Conservation (phyloP, 495 filamentous ascomycete genomes). For the Hypoxylon perforatum region DNA sequence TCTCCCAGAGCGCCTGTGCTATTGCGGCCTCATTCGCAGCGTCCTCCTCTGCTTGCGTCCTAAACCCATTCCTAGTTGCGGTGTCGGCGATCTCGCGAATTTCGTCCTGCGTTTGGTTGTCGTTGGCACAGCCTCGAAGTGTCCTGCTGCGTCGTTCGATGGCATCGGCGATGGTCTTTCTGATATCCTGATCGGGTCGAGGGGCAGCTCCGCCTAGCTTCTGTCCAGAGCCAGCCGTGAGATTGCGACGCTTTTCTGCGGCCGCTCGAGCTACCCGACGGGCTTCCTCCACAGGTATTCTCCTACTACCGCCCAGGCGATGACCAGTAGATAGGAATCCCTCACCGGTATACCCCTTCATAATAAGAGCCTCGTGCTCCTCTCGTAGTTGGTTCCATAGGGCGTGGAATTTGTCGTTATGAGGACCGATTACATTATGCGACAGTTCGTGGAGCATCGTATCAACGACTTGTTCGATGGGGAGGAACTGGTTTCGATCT, state of each 20-base stretch:
- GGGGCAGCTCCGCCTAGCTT: slow-evolving; percentile 74
- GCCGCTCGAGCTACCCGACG: slow-evolving; percentile 77
- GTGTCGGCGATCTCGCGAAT: slow-evolving; percentile 71
- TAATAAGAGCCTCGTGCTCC: slow-evolving; percentile 77
- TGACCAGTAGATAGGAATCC: slow-evolving; percentile 83
- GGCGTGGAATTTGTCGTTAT: slow-evolving; percentile 83
- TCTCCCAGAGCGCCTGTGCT: slow-evolving; percentile 83
- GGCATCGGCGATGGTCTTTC: slow-evolving; percentile 78
- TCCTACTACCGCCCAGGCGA: slow-evolving; percentile 73
- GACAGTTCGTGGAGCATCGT: slow-evolving; percentile 97
- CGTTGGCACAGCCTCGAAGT: slow-evolving; percentile 78
- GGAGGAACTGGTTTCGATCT: slow-evolving; percentile 82
- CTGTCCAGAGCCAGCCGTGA: slow-evolving; percentile 73
- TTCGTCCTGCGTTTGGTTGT: slow-evolving; percentile 67
- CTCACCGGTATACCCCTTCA: slow-evolving; percentile 92
- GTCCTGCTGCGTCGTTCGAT: slow-evolving; percentile 73
- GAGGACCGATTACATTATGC: slow-evolving; percentile 87
- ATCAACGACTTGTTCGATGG: slow-evolving; percentile 81
- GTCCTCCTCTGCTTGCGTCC: slow-evolving; percentile 87
- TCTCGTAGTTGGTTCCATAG: slow-evolving; percentile 90
- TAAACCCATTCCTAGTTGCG: slow-evolving; percentile 77
- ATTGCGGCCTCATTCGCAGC: slow-evolving; percentile 93
- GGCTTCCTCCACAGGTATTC: slow-evolving; percentile 78
- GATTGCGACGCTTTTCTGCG: slow-evolving; percentile 75
- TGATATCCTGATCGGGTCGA: slow-evolving; percentile 74